These are phyloP conservation scores for Chaetomium strumarium DNA, from an alignment of 2,329 filamentous ascomycete species.

Conservation along the genomic window DNA sequence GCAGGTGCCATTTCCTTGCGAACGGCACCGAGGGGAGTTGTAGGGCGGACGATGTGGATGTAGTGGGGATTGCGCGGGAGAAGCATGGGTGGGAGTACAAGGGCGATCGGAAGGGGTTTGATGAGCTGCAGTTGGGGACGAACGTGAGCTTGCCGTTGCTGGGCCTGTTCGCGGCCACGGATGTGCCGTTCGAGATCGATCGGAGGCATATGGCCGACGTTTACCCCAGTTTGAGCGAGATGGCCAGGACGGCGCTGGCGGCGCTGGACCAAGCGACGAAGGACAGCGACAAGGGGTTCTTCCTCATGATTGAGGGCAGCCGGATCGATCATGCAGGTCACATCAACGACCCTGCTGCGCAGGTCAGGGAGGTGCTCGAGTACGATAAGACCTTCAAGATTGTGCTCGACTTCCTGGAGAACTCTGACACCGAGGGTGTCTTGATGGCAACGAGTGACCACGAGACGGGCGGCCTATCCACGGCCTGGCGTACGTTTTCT, in stretches of 20 bases:
- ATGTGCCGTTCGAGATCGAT: conserved; percentile 93
- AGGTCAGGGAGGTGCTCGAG: conserved; percentile 88
- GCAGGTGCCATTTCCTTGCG: conserved; percentile 85
- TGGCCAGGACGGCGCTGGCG: conserved; percentile 75
- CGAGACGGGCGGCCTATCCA: conserved; percentile 84
- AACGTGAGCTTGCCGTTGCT: conserved; percentile 72
- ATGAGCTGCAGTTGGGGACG: conserved; percentile 61
- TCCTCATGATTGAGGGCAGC: conserved; percentile 96
- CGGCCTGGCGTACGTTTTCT: conserved; percentile 62
- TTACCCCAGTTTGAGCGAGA: conserved; percentile 88
- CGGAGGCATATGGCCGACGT: conserved; percentile 68
- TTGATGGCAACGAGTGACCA: conserved; percentile 92
- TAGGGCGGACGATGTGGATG: conserved; percentile 69
- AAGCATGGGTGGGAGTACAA: conserved; percentile 77
- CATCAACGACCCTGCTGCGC: conserved; percentile 74
- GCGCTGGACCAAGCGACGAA: conserved; percentile 75
- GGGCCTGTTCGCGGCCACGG: conserved; percentile 73
- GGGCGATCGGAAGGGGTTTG: conserved; percentile 66
- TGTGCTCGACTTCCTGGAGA: conserved; percentile 78
- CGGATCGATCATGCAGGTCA: conserved; percentile 94
- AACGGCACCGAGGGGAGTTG: conserved; percentile 79
- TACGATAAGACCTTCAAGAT: conserved; percentile 82
- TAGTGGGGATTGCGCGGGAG: conserved; percentile 65
- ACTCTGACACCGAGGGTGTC: conserved; percentile 66
- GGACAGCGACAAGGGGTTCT: conserved; percentile 87